Conservation (phyloP, 2,329 filamentous ascomycete species). For the Microsporum audouinii region DNA sequence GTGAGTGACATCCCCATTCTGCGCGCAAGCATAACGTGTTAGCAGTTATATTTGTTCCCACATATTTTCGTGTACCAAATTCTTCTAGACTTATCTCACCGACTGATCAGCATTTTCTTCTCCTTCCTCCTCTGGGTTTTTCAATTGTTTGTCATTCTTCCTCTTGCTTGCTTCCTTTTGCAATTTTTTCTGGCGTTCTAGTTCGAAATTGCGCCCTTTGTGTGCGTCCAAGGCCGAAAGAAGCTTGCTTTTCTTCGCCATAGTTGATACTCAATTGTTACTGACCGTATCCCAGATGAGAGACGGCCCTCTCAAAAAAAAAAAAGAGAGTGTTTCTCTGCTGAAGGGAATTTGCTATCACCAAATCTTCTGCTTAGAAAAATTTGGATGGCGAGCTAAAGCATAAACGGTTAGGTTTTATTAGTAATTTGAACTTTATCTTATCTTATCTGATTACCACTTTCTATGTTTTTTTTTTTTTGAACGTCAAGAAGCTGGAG, state of each 20-base stretch:
- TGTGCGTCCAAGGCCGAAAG: slow-evolving; percentile 47
- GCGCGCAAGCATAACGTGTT: background rate
- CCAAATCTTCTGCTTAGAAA: background rate
- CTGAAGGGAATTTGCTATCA: background rate
- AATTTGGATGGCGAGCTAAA: slow-evolving; percentile 8
- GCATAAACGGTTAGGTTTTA: background rate
- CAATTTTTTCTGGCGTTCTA: slow-evolving; percentile 66
- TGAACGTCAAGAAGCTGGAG: background rate
- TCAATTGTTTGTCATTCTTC: slow-evolving; percentile 23
- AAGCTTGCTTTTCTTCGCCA: slow-evolving; percentile 48
- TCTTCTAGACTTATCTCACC: background rate
- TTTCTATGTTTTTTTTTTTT: background rate
- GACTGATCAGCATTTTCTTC: slow-evolving; percentile 12
- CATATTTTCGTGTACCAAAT: background rate
- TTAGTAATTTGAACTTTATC: background rate
- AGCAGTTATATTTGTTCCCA: background rate
- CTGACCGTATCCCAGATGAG: background rate
- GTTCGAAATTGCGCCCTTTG: slow-evolving; percentile 55
- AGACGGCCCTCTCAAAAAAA: background rate
- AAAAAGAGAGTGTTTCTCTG: background rate
- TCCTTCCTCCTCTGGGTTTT: slow-evolving; percentile 16
- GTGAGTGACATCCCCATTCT: slow-evolving; percentile 13
- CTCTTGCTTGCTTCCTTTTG: slow-evolving; percentile 38
- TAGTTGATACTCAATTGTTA: slow-evolving; percentile 16
- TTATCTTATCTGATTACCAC: slow-evolving; percentile 7